Percentiles rank a stretch among this genome's conserved stretches.
Evolutionary conservation across 345 rosid genomes (phyloP).

Genomic region (Moringa oleifera): DNA sequence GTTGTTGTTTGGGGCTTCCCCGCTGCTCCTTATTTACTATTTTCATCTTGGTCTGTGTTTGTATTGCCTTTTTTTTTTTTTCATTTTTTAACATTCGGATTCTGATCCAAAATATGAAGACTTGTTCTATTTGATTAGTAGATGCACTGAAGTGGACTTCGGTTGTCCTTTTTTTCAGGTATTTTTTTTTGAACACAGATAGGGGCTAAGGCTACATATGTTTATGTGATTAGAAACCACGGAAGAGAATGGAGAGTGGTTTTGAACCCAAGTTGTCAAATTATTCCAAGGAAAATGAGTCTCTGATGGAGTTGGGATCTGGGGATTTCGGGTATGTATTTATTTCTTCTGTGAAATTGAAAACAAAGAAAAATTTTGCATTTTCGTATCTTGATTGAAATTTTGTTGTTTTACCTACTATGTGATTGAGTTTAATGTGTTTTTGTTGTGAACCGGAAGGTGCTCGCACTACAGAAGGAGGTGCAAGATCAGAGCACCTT

Average conservation of each 20-base stretch:
- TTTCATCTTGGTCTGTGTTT: no score
- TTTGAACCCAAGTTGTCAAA: slow-evolving; percentile 4
- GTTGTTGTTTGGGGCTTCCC: no score
- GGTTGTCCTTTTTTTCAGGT: slow-evolving; percentile 14
- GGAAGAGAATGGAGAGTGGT: slow-evolving; percentile 11
- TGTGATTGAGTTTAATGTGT: neutral
- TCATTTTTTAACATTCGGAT: no score
- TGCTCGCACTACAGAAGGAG: slow-evolving; percentile 81
- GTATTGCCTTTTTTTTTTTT: no score
- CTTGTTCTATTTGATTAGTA: neutral
- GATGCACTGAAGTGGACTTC: neutral
- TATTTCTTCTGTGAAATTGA: neutral
- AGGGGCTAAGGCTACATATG: no score
- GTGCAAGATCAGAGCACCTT: slow-evolving; percentile 82
- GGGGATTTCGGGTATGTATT: slow-evolving; percentile 57
- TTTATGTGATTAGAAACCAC: neutral
- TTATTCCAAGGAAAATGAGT: slow-evolving; percentile 9
- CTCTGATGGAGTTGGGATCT: slow-evolving; percentile 37
- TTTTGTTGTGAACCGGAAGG: slow-evolving; percentile 20
- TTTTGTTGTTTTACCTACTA: neutral
- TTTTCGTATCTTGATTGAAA: slow-evolving; percentile 38
- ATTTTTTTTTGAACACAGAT: no score
- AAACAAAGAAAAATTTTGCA: no score
- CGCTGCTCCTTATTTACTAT: no score
- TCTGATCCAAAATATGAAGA: neutral